These are phyloP conservation scores for Musa beccarii DNA, from an alignment of 176 grass and related monocot species.

Conservation along the genomic window DNA sequence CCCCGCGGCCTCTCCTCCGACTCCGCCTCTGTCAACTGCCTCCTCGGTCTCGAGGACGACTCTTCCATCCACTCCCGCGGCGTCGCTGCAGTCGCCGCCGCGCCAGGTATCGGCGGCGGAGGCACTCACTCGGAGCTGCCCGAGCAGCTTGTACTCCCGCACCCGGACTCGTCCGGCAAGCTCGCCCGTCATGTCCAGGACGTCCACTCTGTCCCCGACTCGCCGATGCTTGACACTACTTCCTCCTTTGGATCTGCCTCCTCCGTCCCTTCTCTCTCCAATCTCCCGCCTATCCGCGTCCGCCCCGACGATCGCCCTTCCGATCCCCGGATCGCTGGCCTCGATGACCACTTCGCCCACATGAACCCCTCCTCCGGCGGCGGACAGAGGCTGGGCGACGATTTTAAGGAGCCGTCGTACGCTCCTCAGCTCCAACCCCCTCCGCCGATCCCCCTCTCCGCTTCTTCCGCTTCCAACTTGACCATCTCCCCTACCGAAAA, in stretches of 20 bases:
- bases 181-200: constrained; percentile 30
- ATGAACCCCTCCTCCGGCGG: constrained; percentile 51
- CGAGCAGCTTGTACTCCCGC: constrained; percentile 10
- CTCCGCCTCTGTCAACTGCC: constrained; percentile 84
- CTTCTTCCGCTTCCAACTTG: constrained; percentile 23
- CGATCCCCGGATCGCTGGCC: constrained; percentile 21
- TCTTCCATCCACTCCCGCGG: constrained; percentile 63
- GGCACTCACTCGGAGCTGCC: constrained; percentile 16
- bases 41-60: constrained; percentile 85
- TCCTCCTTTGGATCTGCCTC: constrained; percentile 78
- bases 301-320: constrained; percentile 42
- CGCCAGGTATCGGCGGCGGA: neutral
- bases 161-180: constrained; percentile 3
- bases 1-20: constrained; percentile 64
- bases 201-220: constrained; percentile 75
- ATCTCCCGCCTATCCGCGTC: constrained; percentile 77
- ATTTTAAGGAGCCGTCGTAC: constrained; percentile 1
- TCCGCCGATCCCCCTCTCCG: constrained; percentile 31
- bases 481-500: constrained; percentile 50
- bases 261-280: constrained; percentile 69
- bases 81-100: neutral
- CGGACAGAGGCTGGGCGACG: constrained; percentile 9
- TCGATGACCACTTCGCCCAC: constrained; percentile 69
- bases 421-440: neutral
- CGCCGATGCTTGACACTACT: constrained; percentile 73